Percentiles rank a stretch among this genome's conserved stretches.
Evolutionary conservation across 73 alveolate genomes (phyloP).

Genomic region (Paramecium bursaria): DNA sequence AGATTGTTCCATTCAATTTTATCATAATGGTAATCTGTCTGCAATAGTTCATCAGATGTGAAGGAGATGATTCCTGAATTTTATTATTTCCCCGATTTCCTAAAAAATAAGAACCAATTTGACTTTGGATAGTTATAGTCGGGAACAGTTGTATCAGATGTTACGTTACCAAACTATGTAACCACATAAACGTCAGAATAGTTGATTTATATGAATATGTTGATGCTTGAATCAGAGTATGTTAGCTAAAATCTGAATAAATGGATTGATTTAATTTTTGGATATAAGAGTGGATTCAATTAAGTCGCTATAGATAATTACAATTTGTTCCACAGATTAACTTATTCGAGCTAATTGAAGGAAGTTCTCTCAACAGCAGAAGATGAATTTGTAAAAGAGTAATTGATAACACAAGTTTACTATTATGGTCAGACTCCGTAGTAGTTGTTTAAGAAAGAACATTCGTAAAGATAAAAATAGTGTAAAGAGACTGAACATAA

Average conservation of each 20-base stretch:
- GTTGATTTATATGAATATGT: slow-evolving; percentile 77
- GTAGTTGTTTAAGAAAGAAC: slow-evolving; percentile 61
- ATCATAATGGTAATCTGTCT: slow-evolving; percentile 76
- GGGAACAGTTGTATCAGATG: slow-evolving; percentile 76
- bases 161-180: slow-evolving; percentile 80
- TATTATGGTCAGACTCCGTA: slow-evolving; percentile 69
- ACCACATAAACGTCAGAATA: slow-evolving; percentile 76
- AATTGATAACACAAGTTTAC: slow-evolving; percentile 61
- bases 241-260: slow-evolving; percentile 80
- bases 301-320: slow-evolving; percentile 72
- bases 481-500: not conserved
- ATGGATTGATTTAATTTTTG: slow-evolving; percentile 93
- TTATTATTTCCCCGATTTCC: slow-evolving; percentile 84
- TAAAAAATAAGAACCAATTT: slow-evolving; percentile 76
- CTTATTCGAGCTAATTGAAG: slow-evolving; percentile 77
- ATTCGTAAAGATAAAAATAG: slow-evolving; percentile 31
- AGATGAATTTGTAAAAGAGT: slow-evolving; percentile 56
- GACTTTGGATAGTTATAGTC: slow-evolving; percentile 79
- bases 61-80: slow-evolving; percentile 98
- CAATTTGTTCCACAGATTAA: slow-evolving; percentile 76
- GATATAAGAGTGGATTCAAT: slow-evolving; percentile 83
- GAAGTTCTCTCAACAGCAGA: slow-evolving; percentile 6
- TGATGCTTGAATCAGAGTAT: slow-evolving; percentile 77
- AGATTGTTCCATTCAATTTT: slow-evolving; percentile 83
- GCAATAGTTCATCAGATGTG: slow-evolving; percentile 81